Conservation (phyloP, 306 rosid species). For the Luffa acutangula region DNA sequence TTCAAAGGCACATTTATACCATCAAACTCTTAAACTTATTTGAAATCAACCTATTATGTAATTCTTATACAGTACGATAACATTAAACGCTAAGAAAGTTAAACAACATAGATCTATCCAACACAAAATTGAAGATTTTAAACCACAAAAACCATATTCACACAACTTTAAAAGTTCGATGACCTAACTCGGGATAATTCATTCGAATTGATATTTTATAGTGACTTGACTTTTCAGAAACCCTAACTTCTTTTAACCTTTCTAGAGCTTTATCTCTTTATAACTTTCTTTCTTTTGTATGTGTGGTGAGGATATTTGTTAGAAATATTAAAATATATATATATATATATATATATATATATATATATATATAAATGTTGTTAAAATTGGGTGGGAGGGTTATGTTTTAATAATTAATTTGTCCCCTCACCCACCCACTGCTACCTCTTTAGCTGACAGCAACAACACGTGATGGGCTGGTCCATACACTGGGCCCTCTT, state of each 20-base stretch:
- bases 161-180: background rate
- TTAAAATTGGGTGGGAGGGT: background rate
- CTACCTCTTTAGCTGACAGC: conserved; percentile 23
- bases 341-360: no score
- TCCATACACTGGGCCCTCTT: conserved; percentile 10
- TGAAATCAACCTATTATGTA: background rate
- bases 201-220: background rate
- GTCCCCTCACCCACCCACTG: conserved; percentile 26
- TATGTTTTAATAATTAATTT: background rate
- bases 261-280: background rate
- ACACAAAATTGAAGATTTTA: background rate
- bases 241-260: background rate
- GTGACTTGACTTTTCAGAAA: background rate
- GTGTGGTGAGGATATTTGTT: background rate
- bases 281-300: background rate
- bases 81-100: no score
- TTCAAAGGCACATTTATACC: background rate
- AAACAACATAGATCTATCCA: no score
- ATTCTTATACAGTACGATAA: background rate
- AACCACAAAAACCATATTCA: background rate
- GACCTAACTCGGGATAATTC: background rate
- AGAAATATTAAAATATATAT: background rate
- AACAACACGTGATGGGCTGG: conserved; percentile 28
- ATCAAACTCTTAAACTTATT: background rate
- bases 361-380: background rate